A percentile compares a stretch with the other conserved stretches of the same genome.
Evolutionary conservation across 2,329 filamentous ascomycete species (phyloP).

Genomic region (Aspergillus arachidicola): DNA sequence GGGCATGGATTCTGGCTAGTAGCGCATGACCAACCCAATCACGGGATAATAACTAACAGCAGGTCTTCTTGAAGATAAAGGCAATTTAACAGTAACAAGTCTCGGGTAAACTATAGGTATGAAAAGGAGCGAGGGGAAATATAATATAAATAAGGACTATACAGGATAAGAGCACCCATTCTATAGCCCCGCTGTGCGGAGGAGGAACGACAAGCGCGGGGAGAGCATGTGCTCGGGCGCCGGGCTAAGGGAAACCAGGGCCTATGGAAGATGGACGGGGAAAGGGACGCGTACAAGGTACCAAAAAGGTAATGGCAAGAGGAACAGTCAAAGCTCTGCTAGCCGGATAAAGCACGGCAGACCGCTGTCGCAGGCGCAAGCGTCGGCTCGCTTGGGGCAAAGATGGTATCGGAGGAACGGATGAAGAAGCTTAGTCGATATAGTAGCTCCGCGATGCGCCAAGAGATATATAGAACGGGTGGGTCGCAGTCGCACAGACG

Average conservation of each 20-base stretch:
- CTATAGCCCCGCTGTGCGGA: constrained; percentile 16
- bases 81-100: not conserved
- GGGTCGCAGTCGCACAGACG: constrained; percentile 9
- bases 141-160: constrained; percentile 6
- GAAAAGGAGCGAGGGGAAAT: not conserved
- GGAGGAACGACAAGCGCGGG: constrained; percentile 14
- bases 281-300: constrained; percentile 26
- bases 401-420: constrained; percentile 37
- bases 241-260: constrained; percentile 24
- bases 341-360: constrained; percentile 16
- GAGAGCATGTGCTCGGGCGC: constrained; percentile 11
- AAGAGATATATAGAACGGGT: constrained; percentile 16
- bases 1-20: constrained; percentile 62
- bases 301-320: not conserved
- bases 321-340: constrained; percentile 1
- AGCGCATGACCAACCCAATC: constrained; percentile 43
- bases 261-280: constrained; percentile 24
- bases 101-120: constrained; percentile 1
- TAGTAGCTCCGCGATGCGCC: constrained; percentile 8
- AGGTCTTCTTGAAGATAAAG: constrained; percentile 3
- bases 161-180: constrained; percentile 8
- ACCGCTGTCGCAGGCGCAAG: constrained; percentile 16
- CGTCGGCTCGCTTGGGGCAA: constrained; percentile 15
- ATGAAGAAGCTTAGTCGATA: constrained; percentile 25
- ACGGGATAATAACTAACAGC: constrained; percentile 14